Conservation (phyloP, 192 early-diverging fungal species). For the Backusella psychrophila region DNA sequence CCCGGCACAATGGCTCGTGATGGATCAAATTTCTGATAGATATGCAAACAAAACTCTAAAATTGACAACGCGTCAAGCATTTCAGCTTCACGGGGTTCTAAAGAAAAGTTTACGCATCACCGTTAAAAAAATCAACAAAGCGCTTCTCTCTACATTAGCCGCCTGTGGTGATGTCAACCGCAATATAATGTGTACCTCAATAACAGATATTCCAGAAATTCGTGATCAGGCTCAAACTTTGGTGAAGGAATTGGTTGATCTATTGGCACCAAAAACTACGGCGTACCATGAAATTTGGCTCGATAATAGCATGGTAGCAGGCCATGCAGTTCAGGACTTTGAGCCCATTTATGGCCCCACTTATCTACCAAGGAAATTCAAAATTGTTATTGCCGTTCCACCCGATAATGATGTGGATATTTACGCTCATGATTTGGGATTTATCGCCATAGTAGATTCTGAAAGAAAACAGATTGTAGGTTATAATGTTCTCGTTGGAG, state of each 20-base stretch:
- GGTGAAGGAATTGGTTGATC: conserved; percentile 61
- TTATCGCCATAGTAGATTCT: conserved; percentile 78
- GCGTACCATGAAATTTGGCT: conserved; percentile 99
- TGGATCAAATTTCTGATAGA: conserved; percentile 83
- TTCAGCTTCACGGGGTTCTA: conserved; percentile 94
- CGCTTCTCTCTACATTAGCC: conserved; percentile 86
- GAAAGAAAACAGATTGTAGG: conserved; percentile 69
- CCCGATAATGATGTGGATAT: conserved; percentile 97
- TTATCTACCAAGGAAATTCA: conserved; percentile 95
- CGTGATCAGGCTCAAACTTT: conserved; percentile 77
- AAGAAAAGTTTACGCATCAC: conserved; percentile 86
- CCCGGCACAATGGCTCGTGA: conserved; percentile 85
- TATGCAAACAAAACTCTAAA: conserved; percentile 87
- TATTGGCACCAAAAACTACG: conserved; percentile 79
- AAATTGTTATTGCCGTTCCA: conserved; percentile 88
- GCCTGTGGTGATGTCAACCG: conserved; percentile 98
- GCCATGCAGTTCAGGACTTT: conserved; percentile 71
- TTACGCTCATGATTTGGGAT: conserved; percentile 93
- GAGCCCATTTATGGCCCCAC: conserved; percentile 93
- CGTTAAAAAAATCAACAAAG: conserved; percentile 89
- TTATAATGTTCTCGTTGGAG: conserved; percentile 92
- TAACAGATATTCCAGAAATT: conserved; percentile 73
- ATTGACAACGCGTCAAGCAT: conserved; percentile 95
- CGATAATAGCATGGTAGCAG: conserved; percentile 83
- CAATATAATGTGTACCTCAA: conserved; percentile 91